Percentiles rank a stretch among this genome's conserved stretches.
phyloP scores from a whole-genome alignment of 139 green algal genomes.

The Auxenochlorella protothecoides region DNA sequence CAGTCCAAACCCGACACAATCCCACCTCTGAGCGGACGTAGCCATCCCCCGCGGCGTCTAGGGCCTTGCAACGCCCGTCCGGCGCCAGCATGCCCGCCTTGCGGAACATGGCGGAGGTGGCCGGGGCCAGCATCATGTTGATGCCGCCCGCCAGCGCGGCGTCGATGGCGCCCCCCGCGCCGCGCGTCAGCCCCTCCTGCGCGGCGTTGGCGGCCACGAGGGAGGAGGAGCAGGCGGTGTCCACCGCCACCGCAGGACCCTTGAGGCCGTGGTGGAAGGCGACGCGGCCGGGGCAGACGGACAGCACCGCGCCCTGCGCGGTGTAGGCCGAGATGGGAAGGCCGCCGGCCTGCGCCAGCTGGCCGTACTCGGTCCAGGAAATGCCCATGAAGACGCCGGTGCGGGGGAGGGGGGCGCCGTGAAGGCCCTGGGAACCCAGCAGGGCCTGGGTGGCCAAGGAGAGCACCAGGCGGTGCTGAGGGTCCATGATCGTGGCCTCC shows the following conservation, averaged over 20 bases:
- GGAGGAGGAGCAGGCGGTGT: constrained; percentile 79
- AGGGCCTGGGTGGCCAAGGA: constrained; percentile 3
- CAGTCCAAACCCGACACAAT: constrained; percentile 18
- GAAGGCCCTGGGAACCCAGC: not conserved
- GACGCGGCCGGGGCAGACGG: constrained; percentile 55
- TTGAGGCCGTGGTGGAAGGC: constrained; percentile 60
- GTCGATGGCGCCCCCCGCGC: constrained; percentile 6
- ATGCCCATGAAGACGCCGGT: constrained; percentile 43
- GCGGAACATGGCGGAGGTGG: constrained; percentile 29
- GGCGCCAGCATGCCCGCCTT: constrained; percentile 40
- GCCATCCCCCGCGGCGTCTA: constrained; percentile 12
- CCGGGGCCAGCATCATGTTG: constrained; percentile 35
- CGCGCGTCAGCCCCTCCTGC: constrained; percentile 10
- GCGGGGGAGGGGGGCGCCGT: not conserved
- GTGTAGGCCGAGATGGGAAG: constrained; percentile 30
- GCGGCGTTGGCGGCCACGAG: constrained; percentile 41
- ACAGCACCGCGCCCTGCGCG: constrained; percentile 38
- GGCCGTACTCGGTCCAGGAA: constrained; percentile 53
- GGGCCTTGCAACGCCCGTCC: constrained; percentile 42
- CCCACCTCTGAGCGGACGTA: no score
- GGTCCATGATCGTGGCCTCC: constrained; percentile 58
- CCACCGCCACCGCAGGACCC: constrained; percentile 59
- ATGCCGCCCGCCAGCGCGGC: constrained; percentile 18
- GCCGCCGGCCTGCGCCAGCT: constrained; percentile 36
- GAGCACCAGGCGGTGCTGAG: constrained; percentile 74